Base-by-base conservation (phyloP, 2,329 filamentous ascomycete genomes). In the Aspergillus aculeatinus region DNA sequence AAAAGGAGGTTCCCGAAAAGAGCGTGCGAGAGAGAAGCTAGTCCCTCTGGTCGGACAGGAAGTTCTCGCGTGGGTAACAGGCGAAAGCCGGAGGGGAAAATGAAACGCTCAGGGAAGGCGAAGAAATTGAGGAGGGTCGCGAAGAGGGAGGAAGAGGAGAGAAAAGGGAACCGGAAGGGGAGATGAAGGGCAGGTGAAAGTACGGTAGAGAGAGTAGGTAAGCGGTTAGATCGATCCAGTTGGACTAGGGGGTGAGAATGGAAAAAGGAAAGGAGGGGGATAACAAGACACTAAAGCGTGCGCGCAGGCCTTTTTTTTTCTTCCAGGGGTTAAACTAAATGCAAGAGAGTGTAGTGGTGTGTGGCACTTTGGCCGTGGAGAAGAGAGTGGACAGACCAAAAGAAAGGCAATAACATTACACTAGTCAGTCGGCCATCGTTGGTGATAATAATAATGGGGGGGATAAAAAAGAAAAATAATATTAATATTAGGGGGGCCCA, bases 11-110 rank as follows among this genome's bases (percentile, higher is more conserved):
- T 73, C 71, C 72, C 72, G 63, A 73, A 77, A 77, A 61, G 76
- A 78, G 69, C 60, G 76, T 77, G 67, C 62, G 68, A 70, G 73
- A 77, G 74, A 76, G 73, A 70, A 62, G 66, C 63, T 61, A 68
- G 69, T 71, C 74, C 64, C 72, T 76, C 75, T 68, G 74, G 76
- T 77, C 72, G 72, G 74, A 75, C 67, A 68, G 70, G 72, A 76
- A 75, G 71, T 29, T 69, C 71, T 71, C 69, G 61, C 66, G 51
- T 60, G 62, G 60, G 62, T 58, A 58, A 64, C 65, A 67, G 66
- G 69, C 66, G 63, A 63, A 64, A 67, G 63, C 50, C 53, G 48
- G 58, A 55, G 52, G 16, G 61, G 63, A 65, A 63, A 65, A 66
- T 59, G 56, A 60, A 66, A 55, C 60, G 59, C 61, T 65, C 62